Evolutionary conservation across 1,139 yeast species (phyloP).

Genomic region (Eremothecium sinecaudum): DNA sequence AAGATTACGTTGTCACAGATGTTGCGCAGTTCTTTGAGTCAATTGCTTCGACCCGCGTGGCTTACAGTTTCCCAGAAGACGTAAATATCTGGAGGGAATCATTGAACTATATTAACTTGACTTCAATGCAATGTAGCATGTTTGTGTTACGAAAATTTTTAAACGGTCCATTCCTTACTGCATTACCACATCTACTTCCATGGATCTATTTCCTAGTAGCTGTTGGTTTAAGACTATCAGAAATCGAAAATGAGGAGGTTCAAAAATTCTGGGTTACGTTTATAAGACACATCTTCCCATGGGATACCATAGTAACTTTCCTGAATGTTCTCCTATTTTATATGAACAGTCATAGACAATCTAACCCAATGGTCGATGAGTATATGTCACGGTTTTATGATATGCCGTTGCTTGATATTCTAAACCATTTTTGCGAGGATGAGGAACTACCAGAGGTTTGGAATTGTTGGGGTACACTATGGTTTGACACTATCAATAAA

Average conservation of each 20-base stretch:
- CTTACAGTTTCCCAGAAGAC: slow-evolving; percentile 21
- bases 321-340: slow-evolving; percentile 40
- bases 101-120: slow-evolving; percentile 47
- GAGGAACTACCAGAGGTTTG: slow-evolving; percentile 67
- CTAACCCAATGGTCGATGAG: slow-evolving; percentile 15
- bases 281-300: slow-evolving; percentile 49
- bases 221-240: slow-evolving; percentile 47
- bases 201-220: slow-evolving; percentile 63
- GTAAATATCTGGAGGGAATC: slow-evolving; percentile 52
- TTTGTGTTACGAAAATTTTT: slow-evolving; percentile 56
- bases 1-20: slow-evolving; percentile 10
- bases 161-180: slow-evolving; percentile 60
- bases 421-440: slow-evolving; percentile 41
- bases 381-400: slow-evolving; percentile 17
- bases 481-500: slow-evolving; percentile 47
- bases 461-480: slow-evolving; percentile 77
- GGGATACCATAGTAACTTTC: slow-evolving; percentile 55
- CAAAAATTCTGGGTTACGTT: slow-evolving; percentile 41
- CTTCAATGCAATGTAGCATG: slow-evolving; percentile 57
- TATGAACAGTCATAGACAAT: slow-evolving; percentile 14
- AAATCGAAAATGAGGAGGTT: slow-evolving; percentile 20
- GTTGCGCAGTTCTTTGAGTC: slow-evolving; percentile 19
- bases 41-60: slow-evolving; percentile 22
- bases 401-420: slow-evolving; percentile 26
- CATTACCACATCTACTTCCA: slow-evolving; percentile 59